Evolutionary conservation across 768 basidiomycete genomes (phyloP).

Genomic region (Rhodotorula graminis): DNA sequence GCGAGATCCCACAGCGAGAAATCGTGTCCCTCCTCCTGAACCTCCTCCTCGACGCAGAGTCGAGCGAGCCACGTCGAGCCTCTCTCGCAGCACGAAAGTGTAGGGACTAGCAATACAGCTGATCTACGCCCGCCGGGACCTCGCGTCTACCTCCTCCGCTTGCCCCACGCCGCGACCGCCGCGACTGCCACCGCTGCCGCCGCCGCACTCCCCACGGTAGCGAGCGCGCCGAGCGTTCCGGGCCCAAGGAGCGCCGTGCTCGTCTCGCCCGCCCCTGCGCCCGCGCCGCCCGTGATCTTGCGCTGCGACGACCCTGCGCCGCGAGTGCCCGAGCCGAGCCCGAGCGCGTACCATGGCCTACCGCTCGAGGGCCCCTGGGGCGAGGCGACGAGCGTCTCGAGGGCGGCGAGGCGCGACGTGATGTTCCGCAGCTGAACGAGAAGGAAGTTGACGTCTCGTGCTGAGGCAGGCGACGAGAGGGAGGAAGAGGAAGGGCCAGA

Average conservation of each 20-base stretch:
- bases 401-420: conserved; percentile 23
- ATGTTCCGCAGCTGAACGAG: conserved; percentile 18
- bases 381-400: conserved; percentile 24
- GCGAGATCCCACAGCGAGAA: too few relatives aligned
- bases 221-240: neutral
- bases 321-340: neutral
- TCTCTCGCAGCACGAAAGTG: too few relatives aligned
- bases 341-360: neutral
- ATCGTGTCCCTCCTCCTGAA: too few relatives aligned
- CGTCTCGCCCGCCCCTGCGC: neutral
- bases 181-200: conserved; percentile 16
- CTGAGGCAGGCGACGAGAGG: conserved; percentile 2
- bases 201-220: conserved; percentile 6
- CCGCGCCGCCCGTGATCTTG: neutral
- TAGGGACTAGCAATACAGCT: too few relatives aligned
- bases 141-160: neutral
- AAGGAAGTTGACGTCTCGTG: conserved; percentile 30
- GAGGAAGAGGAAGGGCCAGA: too few relatives aligned
- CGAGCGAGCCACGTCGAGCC: too few relatives aligned
- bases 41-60: too few relatives aligned
- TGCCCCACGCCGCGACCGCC: conserved; percentile 7
- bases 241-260: neutral
- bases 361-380: neutral
- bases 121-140: too few relatives aligned
- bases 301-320: neutral